These are phyloP conservation scores for Venturiaceae sp. DNA, from an alignment of 2,329 filamentous ascomycete species.

Conservation along the genomic window DNA sequence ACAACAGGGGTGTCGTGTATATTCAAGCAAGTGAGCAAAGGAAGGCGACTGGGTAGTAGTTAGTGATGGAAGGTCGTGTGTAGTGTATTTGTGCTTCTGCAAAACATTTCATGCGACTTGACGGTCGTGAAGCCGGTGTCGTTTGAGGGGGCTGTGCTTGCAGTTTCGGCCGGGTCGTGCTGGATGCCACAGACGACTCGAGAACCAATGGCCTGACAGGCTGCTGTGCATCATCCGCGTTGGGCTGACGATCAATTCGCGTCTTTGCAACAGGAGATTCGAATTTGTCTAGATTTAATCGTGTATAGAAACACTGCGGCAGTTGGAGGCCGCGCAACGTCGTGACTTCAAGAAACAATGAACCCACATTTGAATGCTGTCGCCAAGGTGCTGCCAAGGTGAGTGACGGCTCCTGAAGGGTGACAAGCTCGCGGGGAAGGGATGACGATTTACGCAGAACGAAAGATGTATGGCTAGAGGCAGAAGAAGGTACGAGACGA, in stretches of 20 bases:
- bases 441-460: neutral
- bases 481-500: neutral
- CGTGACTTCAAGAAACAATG: neutral
- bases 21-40: neutral
- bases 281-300: neutral
- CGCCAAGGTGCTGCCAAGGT: conserved; percentile 1
- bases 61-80: neutral
- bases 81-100: neutral
- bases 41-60: neutral
- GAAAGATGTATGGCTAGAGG: neutral
- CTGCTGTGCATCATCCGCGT: neutral
- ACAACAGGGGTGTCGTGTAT: neutral
- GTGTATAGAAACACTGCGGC: neutral
- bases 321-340: neutral
- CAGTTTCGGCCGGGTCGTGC: neutral
- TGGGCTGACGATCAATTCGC: neutral
- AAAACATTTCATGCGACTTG: neutral
- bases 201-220: neutral
- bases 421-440: neutral
- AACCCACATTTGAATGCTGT: neutral
- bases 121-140: neutral
- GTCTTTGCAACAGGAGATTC: neutral
- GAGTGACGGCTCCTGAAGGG: neutral
- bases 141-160: neutral
- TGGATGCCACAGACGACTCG: neutral